These are phyloP conservation scores for Naganishia friedmannii DNA, from an alignment of 768 basidiomycete species.

Conservation along the genomic window DNA sequence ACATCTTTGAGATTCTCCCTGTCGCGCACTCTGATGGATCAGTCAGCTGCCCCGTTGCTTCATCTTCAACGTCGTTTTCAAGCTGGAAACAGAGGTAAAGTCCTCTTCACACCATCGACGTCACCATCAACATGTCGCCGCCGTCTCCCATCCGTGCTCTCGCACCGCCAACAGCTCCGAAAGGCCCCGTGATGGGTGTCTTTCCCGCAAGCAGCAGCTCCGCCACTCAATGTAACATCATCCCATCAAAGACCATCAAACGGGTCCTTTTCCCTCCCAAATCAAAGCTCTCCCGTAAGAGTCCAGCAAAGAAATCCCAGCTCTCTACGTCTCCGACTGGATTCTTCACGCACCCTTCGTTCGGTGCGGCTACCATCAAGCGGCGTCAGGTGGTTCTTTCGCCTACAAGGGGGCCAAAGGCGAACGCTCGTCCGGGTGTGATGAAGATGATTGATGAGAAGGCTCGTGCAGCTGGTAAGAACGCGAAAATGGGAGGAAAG, in stretches of 20 bases:
- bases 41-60: background rate
- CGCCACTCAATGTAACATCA: background rate
- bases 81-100: background rate
- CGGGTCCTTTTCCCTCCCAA: constrained; percentile 6
- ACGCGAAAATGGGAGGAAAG: background rate
- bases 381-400: background rate
- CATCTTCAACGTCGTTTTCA: background rate
- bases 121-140: constrained; percentile 1
- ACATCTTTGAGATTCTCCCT: background rate
- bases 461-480: background rate
- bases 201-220: background rate
- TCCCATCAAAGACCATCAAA: constrained; percentile 3
- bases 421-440: background rate
- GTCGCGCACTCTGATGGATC: background rate
- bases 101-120: background rate
- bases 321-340: constrained; percentile 2
- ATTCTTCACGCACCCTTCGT: constrained; percentile 11
- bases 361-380: background rate
- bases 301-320: background rate
- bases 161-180: background rate
- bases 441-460: background rate
- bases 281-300: background rate
- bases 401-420: background rate
- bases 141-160: background rate
- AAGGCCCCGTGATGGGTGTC: constrained; percentile 11